phyloP scores from a whole-genome alignment of 139 green algal genomes.

The Desmodesmus armatus region DNA sequence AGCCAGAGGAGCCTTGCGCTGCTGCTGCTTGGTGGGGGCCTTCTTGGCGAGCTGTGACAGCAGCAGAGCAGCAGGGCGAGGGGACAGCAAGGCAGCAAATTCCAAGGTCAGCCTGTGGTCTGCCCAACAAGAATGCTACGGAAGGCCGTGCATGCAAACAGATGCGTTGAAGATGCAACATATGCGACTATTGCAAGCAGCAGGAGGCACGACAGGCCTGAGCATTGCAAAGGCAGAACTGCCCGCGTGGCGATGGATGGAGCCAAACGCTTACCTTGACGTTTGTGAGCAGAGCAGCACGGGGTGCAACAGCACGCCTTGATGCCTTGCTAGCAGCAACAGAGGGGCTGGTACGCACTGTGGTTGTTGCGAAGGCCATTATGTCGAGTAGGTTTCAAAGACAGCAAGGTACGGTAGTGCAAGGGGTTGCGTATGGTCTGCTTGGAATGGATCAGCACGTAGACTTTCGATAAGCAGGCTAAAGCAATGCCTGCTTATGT shows the following conservation, averaged over 20 bases:
- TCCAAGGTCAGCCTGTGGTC: background rate
- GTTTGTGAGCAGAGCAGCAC: conserved; percentile 9
- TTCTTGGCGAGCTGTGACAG: background rate
- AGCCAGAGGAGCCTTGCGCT: background rate
- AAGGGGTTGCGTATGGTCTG: too few species aligned
- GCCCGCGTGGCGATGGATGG: background rate
- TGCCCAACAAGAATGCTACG: background rate
- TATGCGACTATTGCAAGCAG: background rate
- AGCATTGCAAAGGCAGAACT: background rate
- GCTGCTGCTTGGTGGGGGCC: background rate
- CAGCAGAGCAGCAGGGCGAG: background rate
- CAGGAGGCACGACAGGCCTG: background rate
- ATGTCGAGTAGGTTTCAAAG: too few species aligned
- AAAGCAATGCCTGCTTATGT: too few species aligned
- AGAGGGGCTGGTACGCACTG: too few species aligned
- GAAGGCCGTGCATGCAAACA: background rate
- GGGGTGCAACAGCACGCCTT: conserved; percentile 3
- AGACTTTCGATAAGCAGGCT: too few species aligned
- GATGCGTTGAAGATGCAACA: background rate
- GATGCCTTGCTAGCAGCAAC: too few species aligned
- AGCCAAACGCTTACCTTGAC: background rate
- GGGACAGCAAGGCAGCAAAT: background rate
- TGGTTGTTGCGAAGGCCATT: too few species aligned
- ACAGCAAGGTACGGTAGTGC: too few species aligned
- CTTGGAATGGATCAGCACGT: too few species aligned